Percentiles rank a stretch among this genome's conserved stretches.
phyloP scores from a whole-genome alignment of 768 basidiomycete genomes.

The Clathrus columnatus region DNA sequence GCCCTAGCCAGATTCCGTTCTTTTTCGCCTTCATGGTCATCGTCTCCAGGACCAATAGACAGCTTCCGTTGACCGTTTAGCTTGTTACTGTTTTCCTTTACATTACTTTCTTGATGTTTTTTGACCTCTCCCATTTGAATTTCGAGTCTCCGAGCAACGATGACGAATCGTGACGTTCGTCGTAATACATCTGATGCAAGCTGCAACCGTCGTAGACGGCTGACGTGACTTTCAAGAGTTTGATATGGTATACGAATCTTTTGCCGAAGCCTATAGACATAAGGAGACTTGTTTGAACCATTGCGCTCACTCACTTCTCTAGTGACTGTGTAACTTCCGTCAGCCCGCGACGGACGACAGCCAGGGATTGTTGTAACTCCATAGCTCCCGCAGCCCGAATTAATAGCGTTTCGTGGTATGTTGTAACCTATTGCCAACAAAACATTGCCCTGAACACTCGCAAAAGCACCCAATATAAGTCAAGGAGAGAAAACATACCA shows the following conservation, averaged over 20 bases:
- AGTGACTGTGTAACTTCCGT: constrained; percentile 67
- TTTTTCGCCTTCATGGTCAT: constrained; percentile 62
- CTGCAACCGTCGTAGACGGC: constrained; percentile 68
- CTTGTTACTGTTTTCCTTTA: constrained; percentile 18
- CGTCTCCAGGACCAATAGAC: constrained; percentile 13
- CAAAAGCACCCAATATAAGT: neutral
- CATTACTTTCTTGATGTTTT: constrained; percentile 15
- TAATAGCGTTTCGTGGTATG: constrained; percentile 76
- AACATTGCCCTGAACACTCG: neutral
- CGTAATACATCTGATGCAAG: constrained; percentile 79
- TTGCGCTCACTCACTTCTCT: constrained; percentile 53
- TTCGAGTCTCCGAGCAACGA: constrained; percentile 75
- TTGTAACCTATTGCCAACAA: constrained; percentile 48
- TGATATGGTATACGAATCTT: constrained; percentile 85
- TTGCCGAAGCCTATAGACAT: constrained; percentile 51
- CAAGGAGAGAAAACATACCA: constrained; percentile 43
- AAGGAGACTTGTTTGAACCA: constrained; percentile 15
- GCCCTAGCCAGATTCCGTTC: constrained; percentile 89
- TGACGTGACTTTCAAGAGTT: constrained; percentile 60
- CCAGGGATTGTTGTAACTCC: constrained; percentile 61
- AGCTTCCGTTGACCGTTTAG: constrained; percentile 12
- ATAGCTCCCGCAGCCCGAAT: constrained; percentile 70
- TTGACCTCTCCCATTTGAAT: constrained; percentile 73
- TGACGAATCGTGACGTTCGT: constrained; percentile 75
- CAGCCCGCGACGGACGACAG: constrained; percentile 58